Evolutionary conservation across 2,329 filamentous ascomycete species (phyloP), one percentile per base, ranked within the genome.

Genomic region (Cercospora canescens): DNA sequence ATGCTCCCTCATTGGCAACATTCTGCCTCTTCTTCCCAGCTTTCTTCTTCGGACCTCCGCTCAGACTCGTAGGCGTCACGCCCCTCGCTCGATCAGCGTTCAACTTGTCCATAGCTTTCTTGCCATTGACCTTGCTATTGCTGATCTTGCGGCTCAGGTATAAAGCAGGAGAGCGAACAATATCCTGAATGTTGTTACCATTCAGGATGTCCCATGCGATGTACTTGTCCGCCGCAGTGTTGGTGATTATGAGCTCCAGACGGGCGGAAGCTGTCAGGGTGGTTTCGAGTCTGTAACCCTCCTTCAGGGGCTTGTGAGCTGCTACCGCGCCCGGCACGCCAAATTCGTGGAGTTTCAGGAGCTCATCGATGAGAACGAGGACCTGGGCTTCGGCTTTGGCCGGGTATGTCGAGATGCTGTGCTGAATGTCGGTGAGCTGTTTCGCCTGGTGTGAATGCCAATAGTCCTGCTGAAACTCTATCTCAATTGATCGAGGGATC

Each of bases 91-190:
- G 57, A 60, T 66, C 64, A 9, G 56, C 37, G 6, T 50, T 21
- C 30, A 32, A 30, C 55, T 65, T 67, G 12, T 68, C 66, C 16
- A 56, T 34, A 0, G 68, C 66, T 59, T 70, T 70, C 60, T 63
- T 64, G 11, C 61, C 66, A 55, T 70, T 70, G 18, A 70, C 68
- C 2, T 64, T 34, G n/a, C 50, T 35, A 41, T 70, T 70, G 35
- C 66, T 63, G 6, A 50, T 58, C 57, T 70, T 70, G 8, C 68
- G 66, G 14, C 60, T 26, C 26, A 68, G 14, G n/a, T 68, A 70
- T 21, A 39, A 16, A 6, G 24, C 41, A 6, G 68, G 68, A n/a
- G 45, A 60, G 6, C 66, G 63, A 8, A 63, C 55, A 1, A 68
- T 16, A 24, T 65, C 57, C 6, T 8, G 16, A 11, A 67, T 18